phyloP scores from a whole-genome alignment of 2,329 filamentous ascomycete species.

The Plenodomus tracheiphilus region DNA sequence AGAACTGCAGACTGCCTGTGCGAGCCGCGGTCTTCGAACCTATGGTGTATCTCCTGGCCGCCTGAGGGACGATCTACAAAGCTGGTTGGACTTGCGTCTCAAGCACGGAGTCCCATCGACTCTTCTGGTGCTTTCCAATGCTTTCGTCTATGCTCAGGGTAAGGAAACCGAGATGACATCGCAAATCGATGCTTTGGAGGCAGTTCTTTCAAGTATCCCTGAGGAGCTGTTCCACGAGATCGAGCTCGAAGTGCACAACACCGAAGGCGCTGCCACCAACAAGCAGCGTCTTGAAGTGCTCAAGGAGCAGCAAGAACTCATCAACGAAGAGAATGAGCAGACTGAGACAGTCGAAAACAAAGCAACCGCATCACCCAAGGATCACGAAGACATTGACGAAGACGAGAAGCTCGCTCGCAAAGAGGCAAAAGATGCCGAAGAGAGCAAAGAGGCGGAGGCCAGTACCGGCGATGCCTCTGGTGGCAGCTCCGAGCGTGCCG shows the following conservation, averaged over 20 bases:
- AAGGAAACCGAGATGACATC: slow-evolving; percentile 81
- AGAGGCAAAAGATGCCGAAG: slow-evolving; percentile 24
- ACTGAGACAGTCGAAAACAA: slow-evolving; percentile 74
- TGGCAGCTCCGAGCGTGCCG: slow-evolving; percentile 37
- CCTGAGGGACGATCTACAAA: slow-evolving; percentile 85
- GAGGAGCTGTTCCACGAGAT: slow-evolving; percentile 99
- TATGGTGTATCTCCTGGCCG: slow-evolving; percentile 88
- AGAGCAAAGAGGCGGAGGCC: slow-evolving; percentile 35
- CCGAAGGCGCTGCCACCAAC: slow-evolving; percentile 96
- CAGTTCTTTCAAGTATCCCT: slow-evolving; percentile 90
- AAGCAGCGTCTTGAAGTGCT: slow-evolving; percentile 98
- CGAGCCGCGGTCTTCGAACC: slow-evolving; percentile 87
- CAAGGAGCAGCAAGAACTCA: slow-evolving; percentile 97
- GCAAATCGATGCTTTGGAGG: slow-evolving; percentile 90
- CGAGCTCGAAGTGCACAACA: slow-evolving; percentile 94
- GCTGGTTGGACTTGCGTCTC: slow-evolving; percentile 91
- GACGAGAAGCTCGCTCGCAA: slow-evolving; percentile 69
- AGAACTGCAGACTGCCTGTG: slow-evolving; percentile 90
- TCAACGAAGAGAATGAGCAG: slow-evolving; percentile 95
- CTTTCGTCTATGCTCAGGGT: slow-evolving; percentile 92
- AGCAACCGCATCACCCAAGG: slow-evolving; percentile 75
- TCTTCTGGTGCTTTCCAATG: slow-evolving; percentile 91
- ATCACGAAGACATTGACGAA: slow-evolving; percentile 92
- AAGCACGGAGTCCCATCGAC: slow-evolving; percentile 96
- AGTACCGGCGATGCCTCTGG: slow-evolving; percentile 28